phyloP scores from a whole-genome alignment of 2,329 filamentous ascomycete genomes.

The Claviceps quebecensis region DNA sequence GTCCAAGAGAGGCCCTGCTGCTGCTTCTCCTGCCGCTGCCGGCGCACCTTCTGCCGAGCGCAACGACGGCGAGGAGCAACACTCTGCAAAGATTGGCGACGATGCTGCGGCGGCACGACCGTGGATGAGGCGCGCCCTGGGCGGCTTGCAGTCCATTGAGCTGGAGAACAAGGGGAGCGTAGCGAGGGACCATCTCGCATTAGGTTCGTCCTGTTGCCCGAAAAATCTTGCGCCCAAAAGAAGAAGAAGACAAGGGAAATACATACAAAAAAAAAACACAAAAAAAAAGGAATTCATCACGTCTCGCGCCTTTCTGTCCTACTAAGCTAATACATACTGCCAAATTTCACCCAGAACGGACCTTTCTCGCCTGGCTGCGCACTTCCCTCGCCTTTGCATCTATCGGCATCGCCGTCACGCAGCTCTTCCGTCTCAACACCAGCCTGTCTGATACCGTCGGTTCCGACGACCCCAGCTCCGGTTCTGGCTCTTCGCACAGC shows the following conservation, averaged over 20 bases:
- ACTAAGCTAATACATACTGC: neutral
- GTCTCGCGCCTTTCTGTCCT: neutral
- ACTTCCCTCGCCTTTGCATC: conserved; percentile 70
- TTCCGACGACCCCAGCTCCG: conserved; percentile 10
- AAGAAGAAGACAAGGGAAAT: no score
- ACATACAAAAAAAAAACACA: no score
- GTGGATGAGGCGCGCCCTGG: conserved; percentile 39
- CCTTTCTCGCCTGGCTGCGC: conserved; percentile 73
- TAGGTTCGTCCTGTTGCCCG: conserved; percentile 37
- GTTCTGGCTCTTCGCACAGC: conserved; percentile 10
- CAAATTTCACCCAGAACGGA: conserved; percentile 46
- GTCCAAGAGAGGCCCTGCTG: neutral
- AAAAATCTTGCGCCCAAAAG: no score
- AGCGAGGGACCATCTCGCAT: conserved; percentile 65
- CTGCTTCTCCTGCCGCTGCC: neutral
- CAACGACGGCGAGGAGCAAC: neutral
- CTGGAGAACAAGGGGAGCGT: conserved; percentile 78
- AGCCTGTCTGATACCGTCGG: conserved; percentile 28
- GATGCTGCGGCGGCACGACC: conserved; percentile 11
- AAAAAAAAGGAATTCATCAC: no score
- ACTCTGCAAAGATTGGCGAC: conserved; percentile 4
- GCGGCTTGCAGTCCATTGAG: conserved; percentile 48
- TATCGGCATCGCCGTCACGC: conserved; percentile 72
- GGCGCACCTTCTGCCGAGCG: neutral
- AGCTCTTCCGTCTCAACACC: conserved; percentile 72